These are phyloP conservation scores for Aspergillus sp. DNA, from an alignment of 2,329 filamentous ascomycete species.

Conservation along the genomic window DNA sequence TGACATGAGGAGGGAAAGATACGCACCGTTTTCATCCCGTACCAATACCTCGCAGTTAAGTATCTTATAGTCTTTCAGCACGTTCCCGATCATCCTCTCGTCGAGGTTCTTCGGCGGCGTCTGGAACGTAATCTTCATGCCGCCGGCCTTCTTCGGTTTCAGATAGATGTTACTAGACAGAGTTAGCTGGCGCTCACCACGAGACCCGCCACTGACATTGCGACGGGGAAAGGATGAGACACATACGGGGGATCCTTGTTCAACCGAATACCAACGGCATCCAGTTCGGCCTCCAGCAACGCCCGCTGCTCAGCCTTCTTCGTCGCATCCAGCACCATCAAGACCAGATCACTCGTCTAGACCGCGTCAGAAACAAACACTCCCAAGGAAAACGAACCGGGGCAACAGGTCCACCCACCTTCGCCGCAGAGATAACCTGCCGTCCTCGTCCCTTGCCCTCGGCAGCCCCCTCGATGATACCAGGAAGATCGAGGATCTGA, in stretches of 20 bases:
- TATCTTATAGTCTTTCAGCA: constrained; percentile 97
- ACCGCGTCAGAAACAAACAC: constrained; percentile 3
- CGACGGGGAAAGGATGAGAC: not conserved
- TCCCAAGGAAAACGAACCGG: not conserved
- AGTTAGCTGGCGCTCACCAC: not conserved
- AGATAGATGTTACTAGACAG: constrained; percentile 83
- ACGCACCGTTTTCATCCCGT: constrained; percentile 76
- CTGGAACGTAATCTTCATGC: constrained; percentile 98
- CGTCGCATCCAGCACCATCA: constrained; percentile 96
- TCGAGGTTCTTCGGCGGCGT: constrained; percentile 85
- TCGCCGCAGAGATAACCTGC: constrained; percentile 96
- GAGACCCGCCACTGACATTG: too few relatives aligned
- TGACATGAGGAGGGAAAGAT: not conserved
- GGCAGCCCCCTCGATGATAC: constrained; percentile 95
- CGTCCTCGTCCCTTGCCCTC: constrained; percentile 94
- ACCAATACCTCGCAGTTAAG: constrained; percentile 96
- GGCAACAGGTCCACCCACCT: constrained; percentile 47
- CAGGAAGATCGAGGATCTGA: constrained; percentile 93
- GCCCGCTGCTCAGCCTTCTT: constrained; percentile 93
- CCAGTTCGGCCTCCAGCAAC: constrained; percentile 84
- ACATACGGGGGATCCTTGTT: constrained; percentile 85
- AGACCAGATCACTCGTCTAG: constrained; percentile 85
- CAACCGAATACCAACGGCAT: constrained; percentile 89
- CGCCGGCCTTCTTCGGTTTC: constrained; percentile 91
- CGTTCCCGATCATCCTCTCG: constrained; percentile 98